Conservation (phyloP, 2,329 filamentous ascomycete genomes). For the Beauveria sp. region DNA sequence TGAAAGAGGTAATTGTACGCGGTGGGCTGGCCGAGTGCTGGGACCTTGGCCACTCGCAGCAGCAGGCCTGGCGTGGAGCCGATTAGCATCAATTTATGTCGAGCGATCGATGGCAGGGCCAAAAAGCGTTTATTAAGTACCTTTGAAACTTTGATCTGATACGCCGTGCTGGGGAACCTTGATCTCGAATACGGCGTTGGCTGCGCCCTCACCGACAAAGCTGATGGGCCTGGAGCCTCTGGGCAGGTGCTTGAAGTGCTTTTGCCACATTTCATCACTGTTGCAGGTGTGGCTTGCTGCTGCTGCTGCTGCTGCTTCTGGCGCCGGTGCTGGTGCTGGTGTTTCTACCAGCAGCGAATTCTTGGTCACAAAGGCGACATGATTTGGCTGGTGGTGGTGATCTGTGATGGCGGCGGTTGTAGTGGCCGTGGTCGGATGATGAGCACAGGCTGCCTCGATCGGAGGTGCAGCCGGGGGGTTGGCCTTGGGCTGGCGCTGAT, state of each 20-base stretch:
- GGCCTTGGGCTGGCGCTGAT: constrained; percentile 15
- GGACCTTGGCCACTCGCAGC: constrained; percentile 32
- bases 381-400: not conserved
- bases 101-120: not conserved
- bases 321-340: not conserved
- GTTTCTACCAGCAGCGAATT: not conserved
- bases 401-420: not conserved
- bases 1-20: constrained; percentile 31
- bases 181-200: constrained; percentile 67
- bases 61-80: constrained; percentile 22
- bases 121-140: constrained; percentile 15
- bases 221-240: constrained; percentile 26
- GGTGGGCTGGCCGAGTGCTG: constrained; percentile 21
- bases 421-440: not conserved
- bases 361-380: constrained; percentile 16
- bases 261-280: constrained; percentile 8
- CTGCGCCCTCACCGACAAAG: constrained; percentile 61
- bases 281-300: not conserved
- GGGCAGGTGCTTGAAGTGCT: constrained; percentile 25
- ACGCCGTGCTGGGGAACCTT: constrained; percentile 29
- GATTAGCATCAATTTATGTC: constrained; percentile 6
- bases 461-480: constrained; percentile 12
- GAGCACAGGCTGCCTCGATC: constrained; percentile 7
- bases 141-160: constrained; percentile 25
- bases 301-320: not conserved